phyloP scores from a whole-genome alignment of 352 stramenopile species.

The Pythium volutum region DNA sequence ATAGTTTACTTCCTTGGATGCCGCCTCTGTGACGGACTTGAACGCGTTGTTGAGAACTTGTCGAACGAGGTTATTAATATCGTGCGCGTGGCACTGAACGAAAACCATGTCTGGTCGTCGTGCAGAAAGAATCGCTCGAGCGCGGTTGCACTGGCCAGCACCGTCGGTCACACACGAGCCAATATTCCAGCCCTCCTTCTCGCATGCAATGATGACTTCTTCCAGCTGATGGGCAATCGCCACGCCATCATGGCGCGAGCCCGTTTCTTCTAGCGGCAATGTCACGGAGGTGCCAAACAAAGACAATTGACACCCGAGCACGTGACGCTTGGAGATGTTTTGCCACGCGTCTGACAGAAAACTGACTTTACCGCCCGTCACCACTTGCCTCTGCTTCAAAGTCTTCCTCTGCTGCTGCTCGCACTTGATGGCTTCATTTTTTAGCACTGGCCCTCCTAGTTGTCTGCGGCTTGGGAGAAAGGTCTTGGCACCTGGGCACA shows the following conservation, averaged over 20 bases:
- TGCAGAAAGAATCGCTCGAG: not conserved
- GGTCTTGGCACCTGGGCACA: too few species aligned
- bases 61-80: conserved; percentile 13
- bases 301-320: conserved; percentile 1
- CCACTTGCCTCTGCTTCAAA: too few species aligned
- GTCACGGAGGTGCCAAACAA: not conserved
- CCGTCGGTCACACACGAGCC: conserved; percentile 4
- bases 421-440: too few species aligned
- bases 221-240: not conserved
- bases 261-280: not conserved
- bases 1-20: too few species aligned
- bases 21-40: too few species aligned
- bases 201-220: not conserved
- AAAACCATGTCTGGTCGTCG: conserved; percentile 2
- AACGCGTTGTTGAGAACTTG: not conserved
- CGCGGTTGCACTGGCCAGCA: not conserved
- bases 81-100: conserved; percentile 3
- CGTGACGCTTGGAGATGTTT: conserved; percentile 4
- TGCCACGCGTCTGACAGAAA: not conserved
- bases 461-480: too few species aligned
- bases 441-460: too few species aligned
- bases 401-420: too few species aligned
- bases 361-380: too few species aligned
- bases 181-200: not conserved
- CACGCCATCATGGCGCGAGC: conserved; percentile 1